Evolutionary conservation across 441 rosid genomes (phyloP).

Genomic region (Erodium moschatum): DNA sequence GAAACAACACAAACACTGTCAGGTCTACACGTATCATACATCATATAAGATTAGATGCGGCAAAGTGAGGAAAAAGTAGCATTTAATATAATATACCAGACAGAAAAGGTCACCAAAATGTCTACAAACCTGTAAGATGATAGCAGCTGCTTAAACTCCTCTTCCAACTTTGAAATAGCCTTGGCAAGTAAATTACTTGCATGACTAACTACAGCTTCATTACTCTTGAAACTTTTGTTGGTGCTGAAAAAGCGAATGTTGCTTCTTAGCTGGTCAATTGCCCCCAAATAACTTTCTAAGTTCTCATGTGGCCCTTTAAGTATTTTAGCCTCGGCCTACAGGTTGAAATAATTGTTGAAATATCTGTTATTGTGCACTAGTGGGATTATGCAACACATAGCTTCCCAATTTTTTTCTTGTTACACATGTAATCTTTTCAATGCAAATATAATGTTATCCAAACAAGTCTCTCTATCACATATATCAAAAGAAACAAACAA

Average conservation of each 20-base stretch:
- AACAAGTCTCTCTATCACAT: no score
- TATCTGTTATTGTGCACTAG: no score
- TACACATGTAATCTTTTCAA: no score
- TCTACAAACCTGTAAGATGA: constrained; percentile 61
- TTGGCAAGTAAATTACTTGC: constrained; percentile 71
- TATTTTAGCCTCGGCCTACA: constrained; percentile 18
- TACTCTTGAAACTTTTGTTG: constrained; percentile 58
- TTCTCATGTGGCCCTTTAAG: constrained; percentile 90
- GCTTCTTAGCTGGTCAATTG: constrained; percentile 74
- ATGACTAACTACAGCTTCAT: constrained; percentile 57
- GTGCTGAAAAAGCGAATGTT: constrained; percentile 57
- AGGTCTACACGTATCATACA: no score
- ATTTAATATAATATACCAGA: neutral
- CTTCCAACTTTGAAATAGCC: constrained; percentile 87
- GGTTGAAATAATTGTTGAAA: neutral
- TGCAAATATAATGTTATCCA: no score
- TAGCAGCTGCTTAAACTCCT: constrained; percentile 79
- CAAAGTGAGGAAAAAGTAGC: no score
- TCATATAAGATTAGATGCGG: no score
- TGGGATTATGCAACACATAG: no score
- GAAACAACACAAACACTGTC: neutral
- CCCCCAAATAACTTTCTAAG: constrained; percentile 75
- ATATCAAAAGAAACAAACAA: no score
- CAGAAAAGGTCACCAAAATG: constrained; percentile 1
- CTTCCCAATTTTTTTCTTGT: no score